These are phyloP conservation scores for Arctium minus DNA, from an alignment of 129 eudicot genomes.

Conservation along the genomic window DNA sequence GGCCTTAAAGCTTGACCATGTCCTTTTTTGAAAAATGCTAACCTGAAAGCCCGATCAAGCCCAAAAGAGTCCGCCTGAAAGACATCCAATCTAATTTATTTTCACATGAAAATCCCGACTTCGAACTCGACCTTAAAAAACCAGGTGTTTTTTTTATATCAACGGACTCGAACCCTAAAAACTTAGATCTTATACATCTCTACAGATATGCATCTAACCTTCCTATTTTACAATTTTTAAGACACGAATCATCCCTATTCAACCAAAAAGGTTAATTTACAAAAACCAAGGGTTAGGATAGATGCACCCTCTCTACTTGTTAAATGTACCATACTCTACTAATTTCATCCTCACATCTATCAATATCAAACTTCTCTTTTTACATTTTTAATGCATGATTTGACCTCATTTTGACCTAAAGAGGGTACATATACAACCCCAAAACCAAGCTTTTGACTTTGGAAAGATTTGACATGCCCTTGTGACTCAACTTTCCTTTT, in stretches of 20 bases:
- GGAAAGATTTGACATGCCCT: conserved; percentile 15
- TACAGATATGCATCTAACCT: not conserved
- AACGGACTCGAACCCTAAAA: not conserved
- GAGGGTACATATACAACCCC: no score
- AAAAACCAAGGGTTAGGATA: no score
- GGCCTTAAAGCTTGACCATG: not conserved
- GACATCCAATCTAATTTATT: not conserved
- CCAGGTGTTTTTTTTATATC: not conserved
- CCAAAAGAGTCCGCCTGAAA: not conserved
- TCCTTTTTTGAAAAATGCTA: no score
- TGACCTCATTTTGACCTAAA: no score
- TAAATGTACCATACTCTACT: no score
- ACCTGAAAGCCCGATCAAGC: no score
- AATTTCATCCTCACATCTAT: no score
- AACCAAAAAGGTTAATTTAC: not conserved
- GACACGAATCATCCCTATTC: not conserved
- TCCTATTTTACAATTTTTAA: not conserved
- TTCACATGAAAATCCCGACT: not conserved
- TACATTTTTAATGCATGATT: no score
- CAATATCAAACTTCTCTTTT: no score
- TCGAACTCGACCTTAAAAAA: not conserved
- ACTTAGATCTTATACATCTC: not conserved
- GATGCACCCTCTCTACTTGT: no score
- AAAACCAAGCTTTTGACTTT: not conserved
- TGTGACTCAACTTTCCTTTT: conserved; percentile 24